Evolutionary conservation across 805 yeast species (phyloP).

Genomic region (Wickerhamomyces rabaulensis): DNA sequence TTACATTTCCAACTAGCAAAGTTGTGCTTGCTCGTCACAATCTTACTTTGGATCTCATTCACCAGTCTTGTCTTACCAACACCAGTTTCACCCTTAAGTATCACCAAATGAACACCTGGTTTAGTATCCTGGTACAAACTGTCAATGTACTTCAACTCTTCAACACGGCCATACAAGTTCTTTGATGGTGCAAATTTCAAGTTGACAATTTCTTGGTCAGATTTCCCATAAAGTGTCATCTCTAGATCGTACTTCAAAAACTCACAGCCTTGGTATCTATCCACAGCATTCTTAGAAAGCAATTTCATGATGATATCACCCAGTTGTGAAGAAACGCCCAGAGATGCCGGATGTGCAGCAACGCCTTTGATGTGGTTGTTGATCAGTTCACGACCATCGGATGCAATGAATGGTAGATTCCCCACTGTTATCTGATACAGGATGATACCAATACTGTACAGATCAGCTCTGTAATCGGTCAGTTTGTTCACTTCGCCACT

Average conservation of each 20-base stretch:
- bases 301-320: slow-evolving; percentile 37
- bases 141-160: slow-evolving; percentile 21
- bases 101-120: slow-evolving; percentile 23
- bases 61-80: slow-evolving; percentile 41
- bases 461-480: slow-evolving; percentile 43
- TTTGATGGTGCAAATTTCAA: slow-evolving; percentile 22
- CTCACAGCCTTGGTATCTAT: slow-evolving; percentile 33
- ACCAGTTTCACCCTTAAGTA: slow-evolving; percentile 40
- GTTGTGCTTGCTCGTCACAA: slow-evolving; percentile 27
- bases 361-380: slow-evolving; percentile 35
- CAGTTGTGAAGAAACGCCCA: slow-evolving; percentile 23
- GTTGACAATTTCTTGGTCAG: neutral
- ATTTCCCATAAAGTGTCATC: slow-evolving; percentile 4
- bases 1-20: slow-evolving; percentile 27
- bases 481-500: slow-evolving; percentile 33
- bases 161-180: slow-evolving; percentile 25
- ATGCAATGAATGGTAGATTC: slow-evolving; percentile 36
- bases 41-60: slow-evolving; percentile 31
- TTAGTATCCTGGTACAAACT: slow-evolving; percentile 15
- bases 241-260: slow-evolving; percentile 33
- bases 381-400: slow-evolving; percentile 33
- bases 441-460: slow-evolving; percentile 45
- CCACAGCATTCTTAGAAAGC: slow-evolving; percentile 34
- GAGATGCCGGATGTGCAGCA: slow-evolving; percentile 34
- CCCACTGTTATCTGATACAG: slow-evolving; percentile 44